Evolutionary conservation across 2,329 filamentous ascomycete genomes (phyloP), one percentile per base, ranked within the genome.

Genomic region (Pseudogymnoascus sp.): DNA sequence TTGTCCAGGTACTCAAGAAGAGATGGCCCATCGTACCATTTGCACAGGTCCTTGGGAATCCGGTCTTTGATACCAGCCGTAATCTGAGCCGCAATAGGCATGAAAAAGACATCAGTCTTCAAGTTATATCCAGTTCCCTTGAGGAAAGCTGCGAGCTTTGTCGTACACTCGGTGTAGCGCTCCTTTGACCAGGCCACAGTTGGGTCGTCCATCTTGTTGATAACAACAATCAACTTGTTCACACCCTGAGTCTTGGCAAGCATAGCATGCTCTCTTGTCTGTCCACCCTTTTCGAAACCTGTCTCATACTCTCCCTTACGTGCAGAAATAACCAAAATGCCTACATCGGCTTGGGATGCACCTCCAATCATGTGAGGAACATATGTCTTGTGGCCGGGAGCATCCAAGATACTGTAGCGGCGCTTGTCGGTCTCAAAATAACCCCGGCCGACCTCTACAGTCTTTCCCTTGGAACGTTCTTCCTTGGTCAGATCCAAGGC

Each of bases 151-250:
- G 86, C 77, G 60, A 99, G 85, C 80, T 97, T 99, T 69, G 87
- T 87, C 3, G 87, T 93, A 77, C 95, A 99, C 78, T 99, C 95
- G 72, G 91, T 87, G 80, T 91, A 99, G 64, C 95, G 88, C 42
- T 90, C 90, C 71, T 97, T 86, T 63, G 90, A 95, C 96, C 96
- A 99, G 73, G 96, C 86, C 61, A 99, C 96, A 2, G 95, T 99
- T 10, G 88, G 81, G 74, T 99, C 95, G 74, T 99, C 95, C 96
- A 99, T 99, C 83, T 99, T 99, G 85, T 99, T 99, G 75, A 97
- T 93, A 62, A 84, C 95, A 31, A 99, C 88, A 54, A 97, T 82
- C 63, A 99, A 83, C 79, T 97, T 97, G 83, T 96, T 96, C 65
- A 99, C 95, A 77, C 95, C 95, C 75, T 96, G 93, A 0, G 96